Percentiles rank a stretch among this genome's conserved stretches.
phyloP scores from a whole-genome alignment of 768 basidiomycete species.

The Rhizopogon vesiculosus region DNA sequence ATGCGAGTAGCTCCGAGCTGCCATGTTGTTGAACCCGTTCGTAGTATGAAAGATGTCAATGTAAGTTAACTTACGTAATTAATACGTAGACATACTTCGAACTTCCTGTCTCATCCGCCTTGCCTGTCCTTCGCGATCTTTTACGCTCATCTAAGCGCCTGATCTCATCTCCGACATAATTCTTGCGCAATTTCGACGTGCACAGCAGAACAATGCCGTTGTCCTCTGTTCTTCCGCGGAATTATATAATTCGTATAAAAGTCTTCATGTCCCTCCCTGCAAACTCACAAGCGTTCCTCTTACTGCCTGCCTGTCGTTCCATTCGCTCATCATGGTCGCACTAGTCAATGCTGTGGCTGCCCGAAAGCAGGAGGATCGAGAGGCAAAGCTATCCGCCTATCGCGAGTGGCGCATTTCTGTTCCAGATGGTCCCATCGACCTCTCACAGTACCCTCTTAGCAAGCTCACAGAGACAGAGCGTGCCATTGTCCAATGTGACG shows the following conservation, averaged over 20 bases:
- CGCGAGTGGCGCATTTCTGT: background rate
- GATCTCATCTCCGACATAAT: too few species aligned
- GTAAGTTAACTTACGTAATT: too few species aligned
- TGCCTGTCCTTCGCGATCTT: too few species aligned
- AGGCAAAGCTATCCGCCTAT: slow-evolving; percentile 9
- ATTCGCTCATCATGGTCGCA: background rate
- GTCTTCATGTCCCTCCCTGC: too few species aligned
- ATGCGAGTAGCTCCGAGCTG: slow-evolving; percentile 50
- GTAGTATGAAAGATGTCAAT: too few species aligned
- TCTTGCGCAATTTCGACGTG: too few species aligned
- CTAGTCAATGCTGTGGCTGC: background rate
- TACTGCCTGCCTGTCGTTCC: background rate
- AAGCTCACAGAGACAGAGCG: slow-evolving; percentile 21
- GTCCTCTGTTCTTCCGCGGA: too few species aligned
- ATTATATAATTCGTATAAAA: background rate
- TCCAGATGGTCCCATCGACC: slow-evolving; percentile 7
- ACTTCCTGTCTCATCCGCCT: too few species aligned
- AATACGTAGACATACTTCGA: too few species aligned
- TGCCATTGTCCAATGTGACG: slow-evolving; percentile 25
- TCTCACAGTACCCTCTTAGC: slow-evolving; percentile 23
- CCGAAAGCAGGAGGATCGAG: slow-evolving; percentile 23
- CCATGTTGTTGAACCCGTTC: background rate
- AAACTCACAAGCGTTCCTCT: background rate
- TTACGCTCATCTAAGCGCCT: too few species aligned
- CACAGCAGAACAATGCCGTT: too few species aligned